Conservation (phyloP, 2,329 filamentous ascomycete species). For the Colletotrichum sp. region DNA sequence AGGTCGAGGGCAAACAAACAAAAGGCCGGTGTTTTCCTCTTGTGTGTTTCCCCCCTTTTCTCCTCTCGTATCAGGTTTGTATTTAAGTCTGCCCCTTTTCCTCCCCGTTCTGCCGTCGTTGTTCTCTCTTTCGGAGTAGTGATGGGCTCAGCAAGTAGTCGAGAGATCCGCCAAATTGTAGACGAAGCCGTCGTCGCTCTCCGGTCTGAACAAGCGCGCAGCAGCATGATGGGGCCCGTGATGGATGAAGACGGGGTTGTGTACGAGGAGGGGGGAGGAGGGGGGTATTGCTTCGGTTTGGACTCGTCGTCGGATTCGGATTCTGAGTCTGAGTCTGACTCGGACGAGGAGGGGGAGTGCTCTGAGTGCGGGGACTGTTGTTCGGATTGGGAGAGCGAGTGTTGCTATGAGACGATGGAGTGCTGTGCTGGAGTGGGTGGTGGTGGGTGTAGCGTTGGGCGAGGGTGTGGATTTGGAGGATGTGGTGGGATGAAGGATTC, state of each 20-base stretch:
- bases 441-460: neutral
- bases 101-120: neutral
- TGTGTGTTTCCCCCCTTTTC: neutral
- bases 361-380: neutral
- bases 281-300: neutral
- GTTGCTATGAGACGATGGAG: neutral
- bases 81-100: neutral
- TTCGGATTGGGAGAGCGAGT: neutral
- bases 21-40: neutral
- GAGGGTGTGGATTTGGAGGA: neutral
- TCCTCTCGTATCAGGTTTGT: neutral
- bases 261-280: neutral
- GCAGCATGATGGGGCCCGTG: neutral
- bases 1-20: neutral
- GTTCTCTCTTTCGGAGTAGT: neutral
- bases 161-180: neutral
- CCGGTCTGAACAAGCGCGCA: neutral
- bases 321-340: neutral
- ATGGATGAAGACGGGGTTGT: neutral
- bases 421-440: neutral
- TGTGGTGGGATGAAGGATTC: neutral
- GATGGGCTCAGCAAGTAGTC: slow-evolving; percentile 7
- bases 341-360: neutral
- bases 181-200: neutral
- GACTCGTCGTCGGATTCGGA: neutral